These are phyloP conservation scores for Phyllosticta paracitricarpa DNA, from an alignment of 2,329 filamentous ascomycete species.

Conservation along the genomic window DNA sequence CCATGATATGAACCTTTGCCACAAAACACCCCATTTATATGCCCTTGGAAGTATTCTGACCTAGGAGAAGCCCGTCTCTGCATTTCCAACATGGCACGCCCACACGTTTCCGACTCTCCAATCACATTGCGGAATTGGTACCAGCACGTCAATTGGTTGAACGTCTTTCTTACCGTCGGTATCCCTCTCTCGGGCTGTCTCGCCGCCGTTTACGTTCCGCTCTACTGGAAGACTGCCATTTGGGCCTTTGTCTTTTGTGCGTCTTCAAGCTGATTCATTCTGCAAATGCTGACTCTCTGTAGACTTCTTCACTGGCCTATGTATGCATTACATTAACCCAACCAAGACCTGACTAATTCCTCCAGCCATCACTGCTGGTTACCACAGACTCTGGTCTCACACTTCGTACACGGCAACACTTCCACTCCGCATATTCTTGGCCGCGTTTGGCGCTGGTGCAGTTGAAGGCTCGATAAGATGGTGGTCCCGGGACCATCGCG, in stretches of 20 bases:
- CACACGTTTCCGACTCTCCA: conserved; percentile 71
- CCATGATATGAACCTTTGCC: not conserved
- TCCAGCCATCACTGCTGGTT: conserved; percentile 39
- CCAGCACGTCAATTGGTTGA: conserved; percentile 91
- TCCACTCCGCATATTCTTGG: conserved; percentile 72
- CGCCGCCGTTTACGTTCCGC: conserved; percentile 67
- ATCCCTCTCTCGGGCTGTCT: conserved; percentile 66
- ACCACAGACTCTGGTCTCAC: conserved; percentile 81
- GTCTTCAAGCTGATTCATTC: not conserved
- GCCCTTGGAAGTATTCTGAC: not conserved
- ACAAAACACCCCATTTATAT: not conserved
- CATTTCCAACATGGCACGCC: conserved; percentile 1
- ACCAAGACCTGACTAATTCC: not conserved
- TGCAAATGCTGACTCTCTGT: not conserved
- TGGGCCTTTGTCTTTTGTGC: conserved; percentile 61
- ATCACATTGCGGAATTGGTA: conserved; percentile 79
- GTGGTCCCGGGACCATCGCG: conserved; percentile 81
- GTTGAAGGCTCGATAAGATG: conserved; percentile 80
- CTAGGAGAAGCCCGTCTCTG: not conserved
- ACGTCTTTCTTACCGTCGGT: conserved; percentile 68
- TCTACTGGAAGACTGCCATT: conserved; percentile 59
- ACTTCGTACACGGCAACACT: conserved; percentile 68
- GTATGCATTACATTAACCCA: not conserved
- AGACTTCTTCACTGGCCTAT: conserved; percentile 66
- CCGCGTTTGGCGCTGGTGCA: conserved; percentile 69